Conservation (phyloP, 2,329 filamentous ascomycete species). For the Pseudocercospora cruenta region DNA sequence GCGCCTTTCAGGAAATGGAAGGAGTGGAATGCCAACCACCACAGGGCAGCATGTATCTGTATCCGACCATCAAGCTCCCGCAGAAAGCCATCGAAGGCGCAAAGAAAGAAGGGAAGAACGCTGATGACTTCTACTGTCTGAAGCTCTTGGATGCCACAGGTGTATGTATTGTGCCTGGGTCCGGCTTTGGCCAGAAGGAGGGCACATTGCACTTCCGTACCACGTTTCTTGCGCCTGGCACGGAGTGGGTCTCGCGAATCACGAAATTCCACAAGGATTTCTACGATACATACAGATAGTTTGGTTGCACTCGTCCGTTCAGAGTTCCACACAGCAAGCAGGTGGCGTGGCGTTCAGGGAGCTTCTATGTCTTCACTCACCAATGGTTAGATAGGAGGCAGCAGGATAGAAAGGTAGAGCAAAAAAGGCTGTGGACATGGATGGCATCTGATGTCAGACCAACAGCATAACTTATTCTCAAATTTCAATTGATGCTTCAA, state of each 20-base stretch:
- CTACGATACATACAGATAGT: constrained; percentile 72
- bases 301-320: constrained; percentile 7
- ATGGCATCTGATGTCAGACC: neutral
- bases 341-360: neutral
- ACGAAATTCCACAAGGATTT: constrained; percentile 90
- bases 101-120: constrained; percentile 67
- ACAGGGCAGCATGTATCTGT: constrained; percentile 98
- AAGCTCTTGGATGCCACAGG: constrained; percentile 89
- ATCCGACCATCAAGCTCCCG: constrained; percentile 86
- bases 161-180: constrained; percentile 89
- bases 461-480: neutral
- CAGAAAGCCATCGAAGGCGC: constrained; percentile 77
- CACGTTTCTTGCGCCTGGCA: constrained; percentile 94
- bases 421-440: neutral
- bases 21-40: constrained; percentile 88
- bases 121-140: constrained; percentile 95
- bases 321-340: neutral
- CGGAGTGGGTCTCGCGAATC: constrained; percentile 88
- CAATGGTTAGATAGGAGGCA: neutral
- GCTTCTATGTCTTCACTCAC: neutral
- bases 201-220: constrained; percentile 92
- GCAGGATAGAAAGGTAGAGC: neutral
- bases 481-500: neutral
- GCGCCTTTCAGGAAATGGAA: constrained; percentile 93
- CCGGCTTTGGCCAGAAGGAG: constrained; percentile 92